Percentiles rank a stretch among this genome's conserved stretches.
Evolutionary conservation across 139 green algal species (phyloP).

Genomic region (Chlorella sp.): DNA sequence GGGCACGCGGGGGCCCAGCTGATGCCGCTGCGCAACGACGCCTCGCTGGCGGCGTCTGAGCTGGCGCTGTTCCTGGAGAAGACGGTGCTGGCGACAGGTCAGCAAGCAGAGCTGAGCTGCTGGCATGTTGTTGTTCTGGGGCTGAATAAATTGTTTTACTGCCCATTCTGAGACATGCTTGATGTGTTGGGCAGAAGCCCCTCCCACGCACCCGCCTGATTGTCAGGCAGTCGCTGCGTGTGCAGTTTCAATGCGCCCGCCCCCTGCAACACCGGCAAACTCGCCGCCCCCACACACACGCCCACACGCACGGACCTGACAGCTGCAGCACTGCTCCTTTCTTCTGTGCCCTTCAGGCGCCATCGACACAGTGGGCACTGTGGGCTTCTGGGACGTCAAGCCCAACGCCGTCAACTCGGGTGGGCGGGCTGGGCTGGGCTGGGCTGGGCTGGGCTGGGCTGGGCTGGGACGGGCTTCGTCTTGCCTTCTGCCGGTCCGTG

Average conservation of each 20-base stretch:
- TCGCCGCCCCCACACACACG: too few relatives aligned
- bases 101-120: not conserved
- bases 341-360: constrained; percentile 39
- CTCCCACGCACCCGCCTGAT: too few relatives aligned
- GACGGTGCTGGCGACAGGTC: constrained; percentile 36
- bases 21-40: constrained; percentile 75
- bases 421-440: not conserved
- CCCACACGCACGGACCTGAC: too few relatives aligned
- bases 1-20: constrained; percentile 57
- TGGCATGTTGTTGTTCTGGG: not conserved
- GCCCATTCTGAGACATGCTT: too few relatives aligned
- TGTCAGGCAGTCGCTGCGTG: too few relatives aligned
- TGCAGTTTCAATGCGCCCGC: not conserved
- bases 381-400: constrained; percentile 72
- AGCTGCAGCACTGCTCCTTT: too few relatives aligned
- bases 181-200: too few relatives aligned
- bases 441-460: not conserved
- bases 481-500: too few relatives aligned
- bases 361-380: constrained; percentile 89
- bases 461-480: too few relatives aligned
- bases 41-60: constrained; percentile 90
- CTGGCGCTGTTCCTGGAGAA: constrained; percentile 83
- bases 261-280: not conserved
- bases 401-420: constrained; percentile 92
- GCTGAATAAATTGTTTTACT: not conserved